phyloP scores from a whole-genome alignment of 2,329 filamentous ascomycete genomes.

The Drechslerella dactyloides region DNA sequence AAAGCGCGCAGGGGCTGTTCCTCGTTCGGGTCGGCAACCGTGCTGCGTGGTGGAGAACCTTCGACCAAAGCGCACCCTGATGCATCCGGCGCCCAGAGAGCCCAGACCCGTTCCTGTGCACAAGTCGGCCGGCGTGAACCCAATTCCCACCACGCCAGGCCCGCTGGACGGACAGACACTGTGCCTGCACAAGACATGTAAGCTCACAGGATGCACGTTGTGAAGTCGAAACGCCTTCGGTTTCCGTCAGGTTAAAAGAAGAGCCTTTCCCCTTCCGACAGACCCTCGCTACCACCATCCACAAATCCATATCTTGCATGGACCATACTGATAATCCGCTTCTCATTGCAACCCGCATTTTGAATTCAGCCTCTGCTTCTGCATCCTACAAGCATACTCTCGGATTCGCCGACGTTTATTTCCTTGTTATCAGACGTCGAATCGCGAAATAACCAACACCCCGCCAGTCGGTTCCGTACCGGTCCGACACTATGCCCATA shows the following conservation, averaged over 20 bases:
- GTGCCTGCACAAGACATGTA: too few relatives aligned
- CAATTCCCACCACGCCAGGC: background rate
- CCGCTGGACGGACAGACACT: too few relatives aligned
- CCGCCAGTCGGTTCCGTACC: background rate
- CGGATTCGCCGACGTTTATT: background rate
- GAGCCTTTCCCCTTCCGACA: constrained; percentile 45
- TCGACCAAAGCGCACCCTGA: constrained; percentile 34
- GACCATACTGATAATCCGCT: background rate
- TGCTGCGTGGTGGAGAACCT: constrained; percentile 24
- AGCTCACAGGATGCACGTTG: background rate
- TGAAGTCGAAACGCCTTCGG: background rate
- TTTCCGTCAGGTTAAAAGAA: constrained; percentile 27
- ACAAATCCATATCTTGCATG: constrained; percentile 4
- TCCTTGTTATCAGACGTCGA: background rate
- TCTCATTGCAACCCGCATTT: background rate
- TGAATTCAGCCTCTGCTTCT: constrained; percentile 3
- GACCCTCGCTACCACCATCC: constrained; percentile 9
- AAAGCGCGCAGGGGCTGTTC: constrained; percentile 15
- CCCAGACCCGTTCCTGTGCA: constrained; percentile 23
- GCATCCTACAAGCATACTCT: constrained; percentile 1
- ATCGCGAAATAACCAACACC: background rate
- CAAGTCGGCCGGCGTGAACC: background rate
- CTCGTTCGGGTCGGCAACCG: constrained; percentile 29
- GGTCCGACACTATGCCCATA: constrained; percentile 40
- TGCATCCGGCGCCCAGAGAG: constrained; percentile 24